Evolutionary conservation across 768 basidiomycete genomes (phyloP), one percentile per base, ranked within the genome.

Genomic region (Clitopilus hobsonii): DNA sequence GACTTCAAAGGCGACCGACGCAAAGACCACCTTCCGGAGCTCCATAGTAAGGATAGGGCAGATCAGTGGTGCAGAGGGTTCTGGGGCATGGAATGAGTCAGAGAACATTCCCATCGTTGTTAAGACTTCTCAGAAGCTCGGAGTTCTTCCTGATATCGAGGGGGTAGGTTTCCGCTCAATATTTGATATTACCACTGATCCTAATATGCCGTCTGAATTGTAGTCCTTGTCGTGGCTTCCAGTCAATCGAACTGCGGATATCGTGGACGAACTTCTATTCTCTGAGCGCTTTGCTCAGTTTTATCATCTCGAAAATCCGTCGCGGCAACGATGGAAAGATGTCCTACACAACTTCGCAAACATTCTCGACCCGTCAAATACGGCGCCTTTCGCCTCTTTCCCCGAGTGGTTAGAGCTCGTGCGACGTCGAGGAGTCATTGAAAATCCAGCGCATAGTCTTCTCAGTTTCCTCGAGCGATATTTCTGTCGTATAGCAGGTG

Each of bases 161-260:
- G 72, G 72, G 5, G 70, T 71, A 56, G 56, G 70, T 56, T 10
- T 36, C 32, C n/a, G 4, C 3, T 11, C 32, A 11, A 36, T 11
- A 3, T n/a, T 6, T 24, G 2, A 24, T 6, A 16, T 51, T 41
- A 8, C 18, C 27, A 30, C 26, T 20, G 51, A 22, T 51, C 49
- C 38, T 16, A 26, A 30, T 57, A 14, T 49, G 23, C n/a, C 22
- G 5, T 24, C 41, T 41, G 23, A n/a, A 47, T 3, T 52, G 18
- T 36, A 71, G 69, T 70, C 72, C 0, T 60, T 72, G 6, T 72
- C 71, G 0, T 72, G 72, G 71, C 65, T 72, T 51, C 71, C 71
- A 7, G 67, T 69, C 11, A 70, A 72, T 51, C 61, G 68, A 18
- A 69, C 69, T 1, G 67, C 65, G 0, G 60, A 60, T 18, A 61